Conservation (phyloP, 2,329 filamentous ascomycete species). For the Teratosphaeria epicoccoides region DNA sequence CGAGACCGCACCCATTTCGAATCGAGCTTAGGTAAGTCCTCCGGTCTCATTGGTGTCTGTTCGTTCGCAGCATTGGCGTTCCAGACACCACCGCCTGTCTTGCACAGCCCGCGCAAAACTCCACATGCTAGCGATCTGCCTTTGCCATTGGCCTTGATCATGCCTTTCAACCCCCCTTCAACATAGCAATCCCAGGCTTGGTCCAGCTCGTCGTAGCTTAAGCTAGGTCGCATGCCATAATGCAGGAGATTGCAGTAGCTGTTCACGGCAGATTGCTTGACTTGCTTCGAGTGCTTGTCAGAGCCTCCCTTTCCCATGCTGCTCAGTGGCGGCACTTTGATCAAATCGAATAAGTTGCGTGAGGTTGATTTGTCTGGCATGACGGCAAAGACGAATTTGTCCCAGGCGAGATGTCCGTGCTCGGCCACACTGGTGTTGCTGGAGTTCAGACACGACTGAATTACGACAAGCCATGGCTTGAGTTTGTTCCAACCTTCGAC, state of each 20-base stretch:
- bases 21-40: conserved; percentile 77
- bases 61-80: conserved; percentile 59
- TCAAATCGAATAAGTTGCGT: conserved; percentile 47
- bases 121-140: conserved; percentile 52
- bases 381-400: conserved; percentile 66
- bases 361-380: conserved; percentile 51
- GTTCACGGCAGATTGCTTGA: conserved; percentile 51
- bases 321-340: conserved; percentile 57
- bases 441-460: conserved; percentile 76
- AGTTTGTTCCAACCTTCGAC: conserved; percentile 56
- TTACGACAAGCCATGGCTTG: conserved; percentile 65
- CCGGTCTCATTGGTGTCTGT: conserved; percentile 41
- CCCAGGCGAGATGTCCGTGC: conserved; percentile 78
- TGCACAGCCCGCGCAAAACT: conserved; percentile 64
- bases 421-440: conserved; percentile 58
- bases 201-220: conserved; percentile 56
- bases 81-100: conserved; percentile 53
- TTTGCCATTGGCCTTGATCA: conserved; percentile 40
- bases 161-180: conserved; percentile 48
- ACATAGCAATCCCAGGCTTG: conserved; percentile 70
- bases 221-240: conserved; percentile 65
- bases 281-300: conserved; percentile 37
- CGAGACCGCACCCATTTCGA: conserved; percentile 78
- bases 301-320: conserved; percentile 57
- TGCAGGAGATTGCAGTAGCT: conserved; percentile 75